Conservation (phyloP, 2,329 filamentous ascomycete genomes). For the Fusarium albidum region DNA sequence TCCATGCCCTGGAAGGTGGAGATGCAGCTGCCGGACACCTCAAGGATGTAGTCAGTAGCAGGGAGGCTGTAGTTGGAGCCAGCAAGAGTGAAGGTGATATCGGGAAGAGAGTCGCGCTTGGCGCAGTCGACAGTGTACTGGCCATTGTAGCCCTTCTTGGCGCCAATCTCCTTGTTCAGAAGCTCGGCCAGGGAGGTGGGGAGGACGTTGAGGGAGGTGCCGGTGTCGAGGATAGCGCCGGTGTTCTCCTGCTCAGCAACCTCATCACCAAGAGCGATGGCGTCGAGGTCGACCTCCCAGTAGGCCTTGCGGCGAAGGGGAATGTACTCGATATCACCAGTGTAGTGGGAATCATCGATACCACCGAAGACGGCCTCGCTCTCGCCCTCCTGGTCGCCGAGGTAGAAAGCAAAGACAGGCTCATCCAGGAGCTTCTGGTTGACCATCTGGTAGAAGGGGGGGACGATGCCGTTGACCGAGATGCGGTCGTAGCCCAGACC, state of each 20-base stretch:
- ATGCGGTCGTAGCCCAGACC: conserved; percentile 95
- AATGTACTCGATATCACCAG: conserved; percentile 89
- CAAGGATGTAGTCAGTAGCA: conserved; percentile 92
- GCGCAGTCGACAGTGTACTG: conserved; percentile 94
- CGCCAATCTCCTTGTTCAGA: conserved; percentile 96
- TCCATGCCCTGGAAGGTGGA: conserved; percentile 98
- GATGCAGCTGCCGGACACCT: conserved; percentile 95
- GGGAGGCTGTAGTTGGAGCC: conserved; percentile 94
- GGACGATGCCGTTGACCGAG: conserved; percentile 94
- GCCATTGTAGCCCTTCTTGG: conserved; percentile 96
- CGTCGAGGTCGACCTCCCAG: conserved; percentile 98
- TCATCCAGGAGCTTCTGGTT: conserved; percentile 90
- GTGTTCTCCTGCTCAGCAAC: conserved; percentile 91
- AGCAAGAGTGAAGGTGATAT: conserved; percentile 88
- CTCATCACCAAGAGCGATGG: conserved; percentile 87
- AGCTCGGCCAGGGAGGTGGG: conserved; percentile 92
- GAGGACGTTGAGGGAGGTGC: conserved; percentile 96
- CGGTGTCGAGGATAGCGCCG: conserved; percentile 96
- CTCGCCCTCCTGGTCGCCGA: conserved; percentile 75
- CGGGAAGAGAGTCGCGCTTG: conserved; percentile 83
- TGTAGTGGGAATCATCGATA: conserved; percentile 80
- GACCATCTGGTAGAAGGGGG: conserved; percentile 96
- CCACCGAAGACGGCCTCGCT: conserved; percentile 94
- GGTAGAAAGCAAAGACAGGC: conserved; percentile 96
- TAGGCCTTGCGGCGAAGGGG: conserved; percentile 98